phyloP scores from a whole-genome alignment of 371 early-diverging fungal species.

The Funneliformis caledonium region DNA sequence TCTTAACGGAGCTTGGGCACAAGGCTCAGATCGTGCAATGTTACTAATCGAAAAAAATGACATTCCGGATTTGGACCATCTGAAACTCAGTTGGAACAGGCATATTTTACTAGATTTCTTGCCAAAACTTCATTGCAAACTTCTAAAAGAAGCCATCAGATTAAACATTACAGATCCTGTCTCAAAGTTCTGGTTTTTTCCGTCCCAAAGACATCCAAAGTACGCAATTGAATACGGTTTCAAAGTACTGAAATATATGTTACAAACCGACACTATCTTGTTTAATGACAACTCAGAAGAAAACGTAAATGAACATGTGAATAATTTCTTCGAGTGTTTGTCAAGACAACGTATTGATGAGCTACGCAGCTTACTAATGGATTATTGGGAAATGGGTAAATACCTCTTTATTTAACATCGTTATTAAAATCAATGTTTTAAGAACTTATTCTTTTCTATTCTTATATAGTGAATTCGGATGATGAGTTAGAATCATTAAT shows the following conservation, averaged over 20 bases:
- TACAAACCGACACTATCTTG: constrained; percentile 2
- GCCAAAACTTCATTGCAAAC: too few relatives aligned
- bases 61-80: too few relatives aligned
- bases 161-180: too few relatives aligned
- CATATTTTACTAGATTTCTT: neutral
- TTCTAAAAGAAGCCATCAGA: too few relatives aligned
- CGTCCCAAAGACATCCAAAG: too few relatives aligned
- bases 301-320: neutral
- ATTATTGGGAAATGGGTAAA: neutral
- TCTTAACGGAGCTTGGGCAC: too few relatives aligned
- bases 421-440: neutral
- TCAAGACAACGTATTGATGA: neutral
- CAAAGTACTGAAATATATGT: constrained; percentile 8
- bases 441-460: neutral
- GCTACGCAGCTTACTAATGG: neutral
- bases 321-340: neutral
- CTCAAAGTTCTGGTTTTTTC: too few relatives aligned
- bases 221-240: neutral
- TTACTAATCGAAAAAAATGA: too few relatives aligned
- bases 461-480: neutral
- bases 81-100: too few relatives aligned
- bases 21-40: too few relatives aligned
- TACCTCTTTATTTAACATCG: neutral
- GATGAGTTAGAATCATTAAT: neutral
- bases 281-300: neutral